phyloP scores from a whole-genome alignment of 805 yeast species.

The Starmerella khaoyaiensis region DNA sequence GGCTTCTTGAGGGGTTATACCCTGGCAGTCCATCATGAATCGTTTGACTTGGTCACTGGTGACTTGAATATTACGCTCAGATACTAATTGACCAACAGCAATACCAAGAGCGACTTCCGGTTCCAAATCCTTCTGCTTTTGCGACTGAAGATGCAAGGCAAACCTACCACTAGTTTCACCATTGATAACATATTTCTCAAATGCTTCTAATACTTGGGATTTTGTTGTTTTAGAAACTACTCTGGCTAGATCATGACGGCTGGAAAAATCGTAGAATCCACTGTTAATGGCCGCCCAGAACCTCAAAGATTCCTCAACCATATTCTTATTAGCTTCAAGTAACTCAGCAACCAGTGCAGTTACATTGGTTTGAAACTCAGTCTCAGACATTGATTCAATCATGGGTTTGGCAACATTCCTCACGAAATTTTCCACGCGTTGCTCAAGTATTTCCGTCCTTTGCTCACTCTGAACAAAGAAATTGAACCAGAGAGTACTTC shows the following conservation, averaged over 20 bases:
- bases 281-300: conserved; percentile 55
- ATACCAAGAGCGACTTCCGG: conserved; percentile 19
- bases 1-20: conserved; percentile 15
- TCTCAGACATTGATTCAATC: conserved; percentile 41
- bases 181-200: conserved; percentile 34
- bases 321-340: conserved; percentile 58
- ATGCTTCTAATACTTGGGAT: conserved; percentile 46
- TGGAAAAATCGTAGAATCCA: conserved; percentile 68
- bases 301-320: conserved; percentile 58
- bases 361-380: conserved; percentile 56
- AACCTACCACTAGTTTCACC: conserved; percentile 32
- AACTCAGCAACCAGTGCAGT: conserved; percentile 54
- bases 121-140: conserved; percentile 26
- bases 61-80: conserved; percentile 20
- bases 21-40: conserved; percentile 14
- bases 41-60: conserved; percentile 19
- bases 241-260: conserved; percentile 44
- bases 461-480: conserved; percentile 75
- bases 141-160: conserved; percentile 54
- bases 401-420: conserved; percentile 32
- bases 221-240: conserved; percentile 42
- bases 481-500: conserved; percentile 62
- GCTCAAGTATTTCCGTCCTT: conserved; percentile 57
- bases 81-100: conserved; percentile 23
- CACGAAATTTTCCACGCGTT: conserved; percentile 61